A percentile compares a stretch with the other conserved stretches of the same genome.
Conservation (phyloP, 768 basidiomycete genomes). For the Tylopilus vinaceipallidus region DNA sequence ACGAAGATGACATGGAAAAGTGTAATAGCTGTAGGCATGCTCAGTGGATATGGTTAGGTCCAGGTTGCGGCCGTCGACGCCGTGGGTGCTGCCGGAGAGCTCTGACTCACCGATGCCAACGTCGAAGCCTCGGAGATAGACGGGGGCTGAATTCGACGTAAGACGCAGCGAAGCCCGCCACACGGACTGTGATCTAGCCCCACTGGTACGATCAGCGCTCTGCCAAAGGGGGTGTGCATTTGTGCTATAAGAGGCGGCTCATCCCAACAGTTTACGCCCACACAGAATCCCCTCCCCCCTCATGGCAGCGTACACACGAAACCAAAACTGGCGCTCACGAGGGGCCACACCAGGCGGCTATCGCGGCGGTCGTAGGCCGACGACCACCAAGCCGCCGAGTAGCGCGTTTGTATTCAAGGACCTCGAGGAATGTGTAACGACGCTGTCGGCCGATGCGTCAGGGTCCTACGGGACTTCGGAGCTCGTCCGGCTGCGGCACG, state of each 20-base stretch:
- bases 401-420: constrained; percentile 23
- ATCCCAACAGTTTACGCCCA: background rate
- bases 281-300: background rate
- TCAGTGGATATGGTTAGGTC: too few species aligned
- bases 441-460: constrained; percentile 12
- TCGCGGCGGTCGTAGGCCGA: background rate
- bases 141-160: background rate
- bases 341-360: constrained; percentile 12
- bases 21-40: too few species aligned
- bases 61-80: too few species aligned
- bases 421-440: constrained; percentile 16
- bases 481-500: constrained; percentile 35
- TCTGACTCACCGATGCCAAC: too few species aligned
- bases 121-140: background rate
- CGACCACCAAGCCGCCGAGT: background rate
- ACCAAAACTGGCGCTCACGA: constrained; percentile 9
- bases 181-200: too few species aligned
- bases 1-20: too few species aligned
- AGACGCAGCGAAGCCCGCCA: background rate
- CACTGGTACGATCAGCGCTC: constrained; percentile 15
- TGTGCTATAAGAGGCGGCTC: constrained; percentile 1
- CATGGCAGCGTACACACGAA: constrained; percentile 20
- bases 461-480: constrained; percentile 18
- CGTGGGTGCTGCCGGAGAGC: too few species aligned
- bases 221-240: background rate